Evolutionary conservation across 2,329 filamentous ascomycete genomes (phyloP), one percentile per base, ranked within the genome.

Genomic region (Colletotrichum trifolii): DNA sequence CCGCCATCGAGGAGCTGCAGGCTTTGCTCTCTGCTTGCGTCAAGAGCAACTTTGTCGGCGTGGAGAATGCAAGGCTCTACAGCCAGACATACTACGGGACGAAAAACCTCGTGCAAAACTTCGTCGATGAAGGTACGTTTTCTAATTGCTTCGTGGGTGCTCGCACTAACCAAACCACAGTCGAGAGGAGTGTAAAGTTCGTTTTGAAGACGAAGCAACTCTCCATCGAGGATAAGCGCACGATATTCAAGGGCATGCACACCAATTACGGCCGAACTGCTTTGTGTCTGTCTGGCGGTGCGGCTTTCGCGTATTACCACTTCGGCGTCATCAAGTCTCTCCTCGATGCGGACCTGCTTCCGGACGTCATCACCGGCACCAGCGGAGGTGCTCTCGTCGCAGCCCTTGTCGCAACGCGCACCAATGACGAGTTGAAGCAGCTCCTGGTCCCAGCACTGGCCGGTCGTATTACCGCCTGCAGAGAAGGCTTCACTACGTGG

Each of bases 1-100:
- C 89, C 34, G 49, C 64, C 0, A 82, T 93, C 3, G 91, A 95
- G 68, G 93, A 96, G 59, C 83, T 99, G 59, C 90, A 89, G 67
- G 85, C 85, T 1, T 79, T 98, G 64, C 82, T 96, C 17, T 93
- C 97, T 79, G 93, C 92, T 12, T 98, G 94, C 75, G 91, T 97
- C 71, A 99, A 97, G 85, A 97, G 94, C 78, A 98, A 99, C 74
- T 99, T 98, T 78, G 93, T 93, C 15, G 96, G 96, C 0, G 90
- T 97, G 12, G 96, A 99, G 77, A 98, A 97, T 72, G 89, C 95
- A 9, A 87, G 93, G 59, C 80, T 99, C n/a, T 99, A 99, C 76
- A 97, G 93, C 72, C 94, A 98, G 79, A 97, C 95, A 3, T 99
- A 99, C 75, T 97, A 94, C 71, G 96, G 96, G 38, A 98, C 96